These are phyloP conservation scores for Plantago major DNA, from an alignment of 257 asterid species.

Conservation along the genomic window DNA sequence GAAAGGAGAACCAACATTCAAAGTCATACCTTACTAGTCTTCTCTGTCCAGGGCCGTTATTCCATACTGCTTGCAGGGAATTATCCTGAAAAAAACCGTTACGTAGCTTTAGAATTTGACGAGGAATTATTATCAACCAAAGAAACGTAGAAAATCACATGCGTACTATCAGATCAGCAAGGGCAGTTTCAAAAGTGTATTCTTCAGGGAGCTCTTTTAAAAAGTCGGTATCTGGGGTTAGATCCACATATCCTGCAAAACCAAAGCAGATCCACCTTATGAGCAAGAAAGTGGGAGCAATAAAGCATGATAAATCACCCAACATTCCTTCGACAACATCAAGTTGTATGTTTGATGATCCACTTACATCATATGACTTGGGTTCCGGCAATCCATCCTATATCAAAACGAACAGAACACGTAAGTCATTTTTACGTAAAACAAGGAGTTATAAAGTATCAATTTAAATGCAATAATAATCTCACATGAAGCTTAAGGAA, in stretches of 20 bases:
- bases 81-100: constrained; percentile 47
- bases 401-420: constrained; percentile 5
- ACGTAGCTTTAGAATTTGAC: constrained; percentile 9
- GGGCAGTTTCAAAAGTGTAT: constrained; percentile 65
- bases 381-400: constrained; percentile 65
- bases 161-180: constrained; percentile 74
- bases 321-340: not conserved
- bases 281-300: constrained; percentile 7
- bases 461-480: constrained; percentile 4
- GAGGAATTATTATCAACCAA: constrained; percentile 3
- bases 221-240: constrained; percentile 67
- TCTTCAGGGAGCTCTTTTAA: constrained; percentile 65
- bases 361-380: constrained; percentile 50
- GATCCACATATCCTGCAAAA: constrained; percentile 75
- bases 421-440: constrained; percentile 2
- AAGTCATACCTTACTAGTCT: constrained; percentile 47
- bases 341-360: constrained; percentile 1
- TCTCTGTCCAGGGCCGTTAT: constrained; percentile 31
- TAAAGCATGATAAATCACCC: constrained; percentile 1
- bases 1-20: constrained; percentile 1
- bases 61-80: constrained; percentile 80
- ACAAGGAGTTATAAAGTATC: not conserved
- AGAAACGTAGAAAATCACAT: constrained; percentile 9
- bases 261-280: constrained; percentile 4
- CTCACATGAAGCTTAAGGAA: constrained; percentile 48